Conservation (phyloP, 345 rosid species). For the Eucalyptus brandiana region DNA sequence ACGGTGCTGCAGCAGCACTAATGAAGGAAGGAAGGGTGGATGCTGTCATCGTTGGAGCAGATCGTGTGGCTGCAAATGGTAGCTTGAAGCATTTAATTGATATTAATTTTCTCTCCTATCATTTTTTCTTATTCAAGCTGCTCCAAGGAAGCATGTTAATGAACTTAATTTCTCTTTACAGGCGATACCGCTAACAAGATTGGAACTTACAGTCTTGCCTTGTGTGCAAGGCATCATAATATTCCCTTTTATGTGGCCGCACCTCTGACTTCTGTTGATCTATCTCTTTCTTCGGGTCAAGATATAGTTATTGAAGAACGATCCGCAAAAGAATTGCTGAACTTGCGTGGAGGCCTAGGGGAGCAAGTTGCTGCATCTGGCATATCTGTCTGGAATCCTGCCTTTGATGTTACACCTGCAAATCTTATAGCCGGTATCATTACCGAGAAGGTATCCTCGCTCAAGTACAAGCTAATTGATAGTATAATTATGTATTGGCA, state of each 20-base stretch:
- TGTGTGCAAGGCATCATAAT: slow-evolving; percentile 59
- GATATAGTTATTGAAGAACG: slow-evolving; percentile 83
- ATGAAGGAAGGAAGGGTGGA: slow-evolving; percentile 72
- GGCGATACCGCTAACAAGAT: slow-evolving; percentile 98
- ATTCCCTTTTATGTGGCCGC: slow-evolving; percentile 90
- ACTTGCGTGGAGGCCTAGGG: slow-evolving; percentile 82
- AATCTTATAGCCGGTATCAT: slow-evolving; percentile 63
- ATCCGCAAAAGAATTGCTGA: slow-evolving; percentile 59
- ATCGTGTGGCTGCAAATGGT: slow-evolving; percentile 94
- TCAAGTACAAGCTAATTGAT: background rate
- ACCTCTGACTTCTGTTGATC: slow-evolving; percentile 77
- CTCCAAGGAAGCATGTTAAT: background rate
- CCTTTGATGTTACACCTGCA: slow-evolving; percentile 92
- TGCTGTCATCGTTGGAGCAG: slow-evolving; percentile 90
- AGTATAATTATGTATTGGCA: background rate
- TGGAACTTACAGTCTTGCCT: slow-evolving; percentile 91
- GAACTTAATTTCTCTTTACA: background rate
- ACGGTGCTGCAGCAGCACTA: slow-evolving; percentile 90
- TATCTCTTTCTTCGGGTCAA: slow-evolving; percentile 65
- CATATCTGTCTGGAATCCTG: slow-evolving; percentile 88
- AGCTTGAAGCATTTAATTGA: background rate
- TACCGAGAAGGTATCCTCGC: slow-evolving; percentile 61
- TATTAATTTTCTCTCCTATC: background rate
- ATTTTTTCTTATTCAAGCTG: background rate
- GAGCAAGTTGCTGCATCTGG: slow-evolving; percentile 97